Evolutionary conservation across 257 asterid species (phyloP), one percentile per base, ranked within the genome.

Genomic region (Echium plantagineum): DNA sequence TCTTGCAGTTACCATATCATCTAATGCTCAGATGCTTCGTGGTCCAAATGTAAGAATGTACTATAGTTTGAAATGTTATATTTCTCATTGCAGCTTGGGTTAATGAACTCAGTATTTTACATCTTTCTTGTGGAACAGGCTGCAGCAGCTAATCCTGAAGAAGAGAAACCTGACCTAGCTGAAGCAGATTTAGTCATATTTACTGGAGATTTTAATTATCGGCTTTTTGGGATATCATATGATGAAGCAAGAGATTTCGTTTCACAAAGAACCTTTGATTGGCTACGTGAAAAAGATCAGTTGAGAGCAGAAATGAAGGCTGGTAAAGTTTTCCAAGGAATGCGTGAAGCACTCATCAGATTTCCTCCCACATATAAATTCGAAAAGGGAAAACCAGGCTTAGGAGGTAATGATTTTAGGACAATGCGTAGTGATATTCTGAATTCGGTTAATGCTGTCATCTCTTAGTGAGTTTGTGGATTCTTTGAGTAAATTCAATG

Each of bases 331-430:
- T 93, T 93, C 62, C 99, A 89, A 80, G 99, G 99, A 57, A 89
- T 93, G 96, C 87, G 97, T 0, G 99, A 93, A 78, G 99, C 97
- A 3, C 78, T 84, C 59, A 71, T 93, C 64, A 74, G 84, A 74
- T 93, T 93, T 64, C 97, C 99, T 42, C 99, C 97, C 30, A 93
- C 99, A 42, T 93, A 93, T 75, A 93, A 93, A 77, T 93, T 93
- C 18, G 99, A 93, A 64, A 74, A 77, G 69, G 96, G 97, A 58
- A 89, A 86, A 67, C 81, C 95, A 9, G 99, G 99, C 52, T 70
- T 93, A 72, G 96, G 96, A 93, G 99, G 99, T 90, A 79, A 51
- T 62, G 0, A 35, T 2, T 12, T 32, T 18, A 5, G 19, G 16
- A 63, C 35, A 31, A 16, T 13, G 52, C 18, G 48, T 46, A 2